Evolutionary conservation across 2,329 filamentous ascomycete species (phyloP).

Genomic region (Aspergillus quadrilineatus): DNA sequence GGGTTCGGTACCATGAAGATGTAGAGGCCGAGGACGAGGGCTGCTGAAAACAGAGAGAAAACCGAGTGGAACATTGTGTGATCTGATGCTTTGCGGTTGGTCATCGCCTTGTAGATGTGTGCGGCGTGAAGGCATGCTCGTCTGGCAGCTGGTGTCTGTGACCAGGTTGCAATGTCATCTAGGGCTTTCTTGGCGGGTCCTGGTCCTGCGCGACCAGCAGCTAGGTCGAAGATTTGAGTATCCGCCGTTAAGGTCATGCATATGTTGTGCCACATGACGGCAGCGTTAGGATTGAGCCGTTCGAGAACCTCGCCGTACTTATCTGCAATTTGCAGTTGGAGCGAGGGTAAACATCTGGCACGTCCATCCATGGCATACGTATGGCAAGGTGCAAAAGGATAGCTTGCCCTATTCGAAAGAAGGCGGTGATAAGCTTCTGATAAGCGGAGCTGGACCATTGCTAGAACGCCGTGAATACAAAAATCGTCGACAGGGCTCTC

Average conservation of each 20-base stretch:
- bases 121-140: constrained; percentile 54
- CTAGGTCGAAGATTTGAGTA: constrained; percentile 54
- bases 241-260: constrained; percentile 55
- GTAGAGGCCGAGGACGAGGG: constrained; percentile 53
- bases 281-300: constrained; percentile 49
- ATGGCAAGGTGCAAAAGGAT: constrained; percentile 45
- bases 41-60: constrained; percentile 52
- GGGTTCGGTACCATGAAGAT: constrained; percentile 48
- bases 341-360: constrained; percentile 40
- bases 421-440: constrained; percentile 47
- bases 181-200: constrained; percentile 49
- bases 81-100: constrained; percentile 53
- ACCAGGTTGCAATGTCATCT: constrained; percentile 53
- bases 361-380: constrained; percentile 51
- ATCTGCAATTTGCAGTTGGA: constrained; percentile 33
- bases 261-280: constrained; percentile 54
- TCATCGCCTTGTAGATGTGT: constrained; percentile 53
- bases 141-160: constrained; percentile 51
- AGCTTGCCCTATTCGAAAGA: constrained; percentile 38
- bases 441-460: constrained; percentile 43
- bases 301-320: constrained; percentile 45
- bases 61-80: constrained; percentile 53
- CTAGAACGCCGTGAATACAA: constrained; percentile 39
- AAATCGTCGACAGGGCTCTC: constrained; percentile 36
- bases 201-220: constrained; percentile 52